Evolutionary conservation across 2,329 filamentous ascomycete species (phyloP), one percentile per base, ranked within the genome.

Genomic region (Xylaria sp.): DNA sequence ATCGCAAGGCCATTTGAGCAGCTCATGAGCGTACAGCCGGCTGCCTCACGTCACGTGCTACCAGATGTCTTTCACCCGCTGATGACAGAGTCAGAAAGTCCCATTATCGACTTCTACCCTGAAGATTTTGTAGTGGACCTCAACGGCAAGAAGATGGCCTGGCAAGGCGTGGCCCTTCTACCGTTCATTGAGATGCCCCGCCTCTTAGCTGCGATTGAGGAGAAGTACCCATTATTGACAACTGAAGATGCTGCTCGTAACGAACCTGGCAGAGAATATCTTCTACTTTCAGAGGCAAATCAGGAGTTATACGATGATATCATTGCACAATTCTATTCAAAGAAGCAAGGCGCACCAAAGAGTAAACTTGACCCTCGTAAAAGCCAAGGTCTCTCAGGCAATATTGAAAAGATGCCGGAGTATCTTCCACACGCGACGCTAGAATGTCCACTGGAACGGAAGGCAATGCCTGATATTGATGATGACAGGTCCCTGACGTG

Each of bases 61-160:
- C 96, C 96, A 0, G 86, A 91, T 65, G 87, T 92, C 1, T 99
- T 98, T 81, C 94, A 97, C 76, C 86, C 90, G 62, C 85, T 99
- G 20, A 99, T 99, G 96, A 91, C 90, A 29, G 85, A 96, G 10
- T 85, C 91, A 15, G 89, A 97, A 51, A 97, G 94, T 75, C 90
- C 94, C 54, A 98, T 99, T 73, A 93, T 97, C 71, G 95, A 99
- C 78, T 99, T 99, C 79, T 99, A 99, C 74, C 96, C 96, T 0
- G 92, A 94, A 75, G 93, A 97, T 27, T 99, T 99, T 73, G 89
- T 92, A 17, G 87, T 98, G 60, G 96, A 99, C 78, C 82, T 98
- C 47, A 99, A 99, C 72, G 96, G 96, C 61, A 98, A 98, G 83
- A 99, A 98, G 78, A 96, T 97, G 81, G 93, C 94, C 0, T 99